Evolutionary conservation across 495 filamentous ascomycete genomes (phyloP), one percentile per base, ranked within the genome.

Genomic region (Tuber borchii): DNA sequence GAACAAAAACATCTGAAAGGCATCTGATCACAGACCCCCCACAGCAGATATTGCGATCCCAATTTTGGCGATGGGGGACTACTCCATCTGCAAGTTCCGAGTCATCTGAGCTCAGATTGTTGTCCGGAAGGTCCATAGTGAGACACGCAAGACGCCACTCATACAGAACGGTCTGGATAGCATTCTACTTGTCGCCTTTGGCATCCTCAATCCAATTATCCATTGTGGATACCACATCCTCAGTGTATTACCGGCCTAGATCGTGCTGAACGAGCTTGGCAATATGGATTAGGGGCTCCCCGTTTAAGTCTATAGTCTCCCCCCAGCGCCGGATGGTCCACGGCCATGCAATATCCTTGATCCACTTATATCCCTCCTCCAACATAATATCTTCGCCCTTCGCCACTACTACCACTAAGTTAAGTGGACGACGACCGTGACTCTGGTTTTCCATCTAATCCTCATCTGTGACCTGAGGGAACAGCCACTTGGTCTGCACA

Each of bases 271-370:
- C n/a, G 2, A 75, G 34, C 45, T 19, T 20, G 14, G 45, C 40
- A 22, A 75, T 71, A 20, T 45, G 34, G 9, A 75, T 39, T 4
- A 75, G 44, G 1, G 19, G 44, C 8, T 26, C 16, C 37, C 69
- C 69, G n/a, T 71, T 31, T 1, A 69, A 16, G 8, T 56, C 44
- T 2, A 0, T 75, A 0, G 69, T 71, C 26, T 75, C 45, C 1
- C 44, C 37, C 45, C 45, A 75, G 31, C 34, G 48, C 37, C 44
- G 8, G 12, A 75, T 71, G 1, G 69, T 75, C 45, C 69, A 75
- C 1, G 69, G 45, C 71, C n/a, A n/a, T n/a, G n/a, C n/a, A n/a
- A n/a, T n/a, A n/a, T n/a, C n/a, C n/a, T n/a, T n/a, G n/a, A n/a
- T 75, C 20, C 1, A 37, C 42, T 37, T 4, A 39, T 71, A 75